Percentiles rank a stretch among this genome's conserved stretches.
phyloP scores from a whole-genome alignment of 768 basidiomycete species.

The Tremella mesenterica region DNA sequence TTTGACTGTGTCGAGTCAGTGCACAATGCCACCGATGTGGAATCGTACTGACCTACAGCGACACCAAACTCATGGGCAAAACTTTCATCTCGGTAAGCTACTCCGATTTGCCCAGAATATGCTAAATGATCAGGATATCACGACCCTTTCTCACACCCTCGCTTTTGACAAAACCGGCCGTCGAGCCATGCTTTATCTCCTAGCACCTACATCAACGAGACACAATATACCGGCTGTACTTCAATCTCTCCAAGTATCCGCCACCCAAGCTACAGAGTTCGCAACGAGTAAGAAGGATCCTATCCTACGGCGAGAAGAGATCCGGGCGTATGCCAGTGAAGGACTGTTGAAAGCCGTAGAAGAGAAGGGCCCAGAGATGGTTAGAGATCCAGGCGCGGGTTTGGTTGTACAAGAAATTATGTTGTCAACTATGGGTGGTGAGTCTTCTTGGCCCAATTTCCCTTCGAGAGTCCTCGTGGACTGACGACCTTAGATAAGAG shows the following conservation, averaged over 20 bases:
- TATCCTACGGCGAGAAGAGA: constrained; percentile 57
- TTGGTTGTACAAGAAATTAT: constrained; percentile 71
- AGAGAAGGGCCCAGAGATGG: constrained; percentile 55
- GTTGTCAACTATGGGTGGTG: constrained; percentile 78
- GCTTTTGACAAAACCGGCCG: constrained; percentile 59
- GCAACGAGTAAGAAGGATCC: constrained; percentile 75
- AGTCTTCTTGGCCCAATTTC: constrained; percentile 31
- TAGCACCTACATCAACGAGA: constrained; percentile 70
- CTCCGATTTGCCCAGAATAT: not conserved
- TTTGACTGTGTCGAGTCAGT: constrained; percentile 81
- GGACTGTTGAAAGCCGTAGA: constrained; percentile 64
- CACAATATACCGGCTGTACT: constrained; percentile 83
- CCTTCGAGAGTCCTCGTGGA: not conserved
- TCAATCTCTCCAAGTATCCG: constrained; percentile 59
- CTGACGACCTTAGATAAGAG: constrained; percentile 56
- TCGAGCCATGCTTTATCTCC: constrained; percentile 68
- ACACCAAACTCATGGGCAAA: constrained; percentile 82
- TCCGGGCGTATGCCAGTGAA: constrained; percentile 64
- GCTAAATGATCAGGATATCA: constrained; percentile 50
- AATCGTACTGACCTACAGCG: constrained; percentile 49
- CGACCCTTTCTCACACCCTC: constrained; percentile 52
- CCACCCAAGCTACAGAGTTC: constrained; percentile 49
- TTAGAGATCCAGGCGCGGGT: constrained; percentile 70
- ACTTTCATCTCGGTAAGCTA: constrained; percentile 54
- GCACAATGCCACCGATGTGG: not conserved